phyloP scores from a whole-genome alignment of 306 rosid species.

The Prunus mira region DNA sequence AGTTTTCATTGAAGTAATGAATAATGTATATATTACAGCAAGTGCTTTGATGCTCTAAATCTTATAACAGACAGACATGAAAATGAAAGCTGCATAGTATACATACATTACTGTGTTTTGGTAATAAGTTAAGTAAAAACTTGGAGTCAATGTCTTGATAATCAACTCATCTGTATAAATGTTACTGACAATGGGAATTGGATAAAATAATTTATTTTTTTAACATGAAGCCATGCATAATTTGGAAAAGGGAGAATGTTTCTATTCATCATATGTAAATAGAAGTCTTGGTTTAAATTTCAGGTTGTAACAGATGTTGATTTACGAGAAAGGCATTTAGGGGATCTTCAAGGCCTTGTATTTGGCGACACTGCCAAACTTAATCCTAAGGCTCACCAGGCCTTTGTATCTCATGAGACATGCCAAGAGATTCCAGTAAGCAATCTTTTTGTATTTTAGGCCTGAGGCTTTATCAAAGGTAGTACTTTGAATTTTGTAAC shows the following conservation, averaged over 20 bases:
- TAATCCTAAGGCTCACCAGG: constrained; percentile 50
- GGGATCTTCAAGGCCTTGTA: constrained; percentile 79
- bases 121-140: background rate
- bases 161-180: background rate
- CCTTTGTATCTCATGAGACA: constrained; percentile 46
- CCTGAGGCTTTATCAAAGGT: background rate
- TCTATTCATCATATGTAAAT: background rate
- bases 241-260: background rate
- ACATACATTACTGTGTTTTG: background rate
- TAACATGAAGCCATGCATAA: background rate
- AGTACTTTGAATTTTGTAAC: background rate
- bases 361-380: constrained; percentile 42
- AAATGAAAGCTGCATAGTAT: constrained; percentile 16
- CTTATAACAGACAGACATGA: background rate
- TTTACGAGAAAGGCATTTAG: constrained; percentile 78
- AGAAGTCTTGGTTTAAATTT: constrained; percentile 14
- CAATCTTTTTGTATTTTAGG: constrained; percentile 3
- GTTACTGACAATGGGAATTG: background rate
- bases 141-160: background rate
- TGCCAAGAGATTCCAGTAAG: constrained; percentile 82
- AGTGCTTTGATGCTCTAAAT: constrained; percentile 4
- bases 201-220: background rate
- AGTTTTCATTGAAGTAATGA: background rate
- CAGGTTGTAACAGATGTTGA: constrained; percentile 72
- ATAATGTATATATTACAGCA: background rate